These are phyloP conservation scores for Yamadazyma sp. DNA, from an alignment of 1,139 yeast genomes.

Conservation along the genomic window DNA sequence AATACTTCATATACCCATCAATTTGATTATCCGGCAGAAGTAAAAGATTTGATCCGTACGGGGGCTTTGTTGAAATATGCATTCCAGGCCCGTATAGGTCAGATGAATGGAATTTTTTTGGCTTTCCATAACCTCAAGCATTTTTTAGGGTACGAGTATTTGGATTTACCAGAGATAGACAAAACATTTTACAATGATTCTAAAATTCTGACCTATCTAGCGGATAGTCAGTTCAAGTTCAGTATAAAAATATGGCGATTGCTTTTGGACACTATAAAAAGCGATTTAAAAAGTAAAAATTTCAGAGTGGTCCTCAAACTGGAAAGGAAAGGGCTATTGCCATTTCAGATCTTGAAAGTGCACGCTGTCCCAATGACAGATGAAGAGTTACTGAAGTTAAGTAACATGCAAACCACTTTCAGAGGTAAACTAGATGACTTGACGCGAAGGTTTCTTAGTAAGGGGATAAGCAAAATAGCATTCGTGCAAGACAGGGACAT, in stretches of 20 bases:
- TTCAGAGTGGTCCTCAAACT: slow-evolving; percentile 29
- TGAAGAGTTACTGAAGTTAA: slow-evolving; percentile 7
- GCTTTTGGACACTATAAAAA: slow-evolving; percentile 41
- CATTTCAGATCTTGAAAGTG: slow-evolving; percentile 23
- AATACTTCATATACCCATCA: slow-evolving; percentile 46
- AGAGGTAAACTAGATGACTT: not conserved
- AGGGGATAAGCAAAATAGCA: not conserved
- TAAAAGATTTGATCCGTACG: slow-evolving; percentile 70
- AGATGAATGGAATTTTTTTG: slow-evolving; percentile 93
- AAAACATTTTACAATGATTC: slow-evolving; percentile 26
- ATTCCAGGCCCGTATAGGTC: slow-evolving; percentile 90
- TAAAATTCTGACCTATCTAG: slow-evolving; percentile 48
- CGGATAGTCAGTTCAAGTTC: slow-evolving; percentile 68
- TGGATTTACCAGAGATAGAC: slow-evolving; percentile 76
- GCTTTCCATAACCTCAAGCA: slow-evolving; percentile 84
- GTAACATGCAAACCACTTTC: slow-evolving; percentile 20
- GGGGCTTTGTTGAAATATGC: slow-evolving; percentile 79
- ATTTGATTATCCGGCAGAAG: slow-evolving; percentile 49
- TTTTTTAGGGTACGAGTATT: slow-evolving; percentile 87
- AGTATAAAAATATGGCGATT: slow-evolving; percentile 60
- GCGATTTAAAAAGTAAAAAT: slow-evolving; percentile 24
- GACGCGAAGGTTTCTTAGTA: not conserved
- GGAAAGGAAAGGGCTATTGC: slow-evolving; percentile 8
- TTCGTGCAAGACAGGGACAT: not conserved
- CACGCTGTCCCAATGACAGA: slow-evolving; percentile 34